Conservation (phyloP, 139 green algal species). For the Micractinium sp. region DNA sequence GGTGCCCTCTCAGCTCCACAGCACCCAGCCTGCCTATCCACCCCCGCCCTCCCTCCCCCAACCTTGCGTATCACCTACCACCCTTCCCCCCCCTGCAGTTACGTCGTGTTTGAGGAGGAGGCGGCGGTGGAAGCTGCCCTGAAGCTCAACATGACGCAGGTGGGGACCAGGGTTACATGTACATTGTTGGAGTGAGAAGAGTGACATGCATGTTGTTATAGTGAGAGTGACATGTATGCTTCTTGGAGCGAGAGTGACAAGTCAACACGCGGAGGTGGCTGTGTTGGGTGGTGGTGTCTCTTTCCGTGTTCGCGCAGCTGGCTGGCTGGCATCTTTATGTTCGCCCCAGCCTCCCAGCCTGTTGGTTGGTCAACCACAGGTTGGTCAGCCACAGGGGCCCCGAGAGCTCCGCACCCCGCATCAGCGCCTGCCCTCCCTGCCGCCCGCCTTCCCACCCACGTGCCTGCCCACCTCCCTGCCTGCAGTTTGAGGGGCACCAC, state of each 20-base stretch:
- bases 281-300: no score
- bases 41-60: background rate
- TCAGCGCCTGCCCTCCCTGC: background rate
- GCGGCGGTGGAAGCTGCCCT: slow-evolving; percentile 58
- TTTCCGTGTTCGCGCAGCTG: no score
- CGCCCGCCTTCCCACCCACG: background rate
- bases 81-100: slow-evolving; percentile 37
- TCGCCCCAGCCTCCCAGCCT: background rate
- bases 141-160: slow-evolving; percentile 78
- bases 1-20: no score
- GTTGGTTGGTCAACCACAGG: no score
- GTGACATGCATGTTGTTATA: no score
- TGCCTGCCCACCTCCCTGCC: background rate
- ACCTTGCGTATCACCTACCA: background rate
- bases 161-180: background rate
- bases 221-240: no score
- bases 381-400: background rate
- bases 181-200: background rate
- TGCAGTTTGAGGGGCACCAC: slow-evolving; percentile 75
- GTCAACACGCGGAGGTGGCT: no score
- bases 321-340: no score
- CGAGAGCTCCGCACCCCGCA: background rate
- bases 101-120: slow-evolving; percentile 78
- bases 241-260: no score
- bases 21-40: no score